Evolutionary conservation across 805 yeast species (phyloP).

Genomic region (Zygotorulaspora danielsina): DNA sequence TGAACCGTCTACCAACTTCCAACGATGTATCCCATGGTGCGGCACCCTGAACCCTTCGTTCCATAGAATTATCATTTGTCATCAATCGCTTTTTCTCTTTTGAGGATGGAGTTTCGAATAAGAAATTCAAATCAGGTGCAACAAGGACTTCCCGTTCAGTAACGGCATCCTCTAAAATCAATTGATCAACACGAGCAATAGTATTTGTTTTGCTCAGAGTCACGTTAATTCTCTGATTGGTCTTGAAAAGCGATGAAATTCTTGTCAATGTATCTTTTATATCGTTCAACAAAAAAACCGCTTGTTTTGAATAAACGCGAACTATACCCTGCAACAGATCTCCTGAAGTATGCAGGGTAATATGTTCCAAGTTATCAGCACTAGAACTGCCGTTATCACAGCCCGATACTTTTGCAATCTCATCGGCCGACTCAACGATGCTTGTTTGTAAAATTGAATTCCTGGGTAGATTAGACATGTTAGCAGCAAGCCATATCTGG

Average conservation of each 20-base stretch:
- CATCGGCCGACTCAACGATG: slow-evolving; percentile 60
- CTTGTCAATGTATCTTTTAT: slow-evolving; percentile 70
- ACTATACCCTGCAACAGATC: slow-evolving; percentile 84
- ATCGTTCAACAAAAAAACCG: slow-evolving; percentile 77
- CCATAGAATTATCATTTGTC: slow-evolving; percentile 21
- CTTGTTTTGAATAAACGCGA: slow-evolving; percentile 78
- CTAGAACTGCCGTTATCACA: slow-evolving; percentile 15
- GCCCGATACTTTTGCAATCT: slow-evolving; percentile 49
- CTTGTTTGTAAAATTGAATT: slow-evolving; percentile 66
- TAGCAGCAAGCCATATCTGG: slow-evolving; percentile 90
- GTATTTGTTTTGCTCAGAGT: slow-evolving; percentile 59
- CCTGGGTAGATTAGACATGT: slow-evolving; percentile 42
- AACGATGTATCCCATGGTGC: slow-evolving; percentile 32
- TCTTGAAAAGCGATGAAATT: slow-evolving; percentile 61
- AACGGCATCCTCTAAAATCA: slow-evolving; percentile 70
- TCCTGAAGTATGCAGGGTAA: slow-evolving; percentile 79
- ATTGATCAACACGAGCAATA: slow-evolving; percentile 52
- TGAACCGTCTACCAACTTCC: slow-evolving; percentile 32
- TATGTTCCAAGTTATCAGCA: slow-evolving; percentile 43
- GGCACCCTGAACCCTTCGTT: slow-evolving; percentile 33
- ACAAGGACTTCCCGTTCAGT: slow-evolving; percentile 70
- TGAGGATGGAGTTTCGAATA: slow-evolving; percentile 19
- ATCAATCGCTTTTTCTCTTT: slow-evolving; percentile 13
- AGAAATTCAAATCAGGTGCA: slow-evolving; percentile 51
- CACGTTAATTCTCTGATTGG: slow-evolving; percentile 45